phyloP scores from a whole-genome alignment of 2,329 filamentous ascomycete species.

The Chaetoscypha palmicola region DNA sequence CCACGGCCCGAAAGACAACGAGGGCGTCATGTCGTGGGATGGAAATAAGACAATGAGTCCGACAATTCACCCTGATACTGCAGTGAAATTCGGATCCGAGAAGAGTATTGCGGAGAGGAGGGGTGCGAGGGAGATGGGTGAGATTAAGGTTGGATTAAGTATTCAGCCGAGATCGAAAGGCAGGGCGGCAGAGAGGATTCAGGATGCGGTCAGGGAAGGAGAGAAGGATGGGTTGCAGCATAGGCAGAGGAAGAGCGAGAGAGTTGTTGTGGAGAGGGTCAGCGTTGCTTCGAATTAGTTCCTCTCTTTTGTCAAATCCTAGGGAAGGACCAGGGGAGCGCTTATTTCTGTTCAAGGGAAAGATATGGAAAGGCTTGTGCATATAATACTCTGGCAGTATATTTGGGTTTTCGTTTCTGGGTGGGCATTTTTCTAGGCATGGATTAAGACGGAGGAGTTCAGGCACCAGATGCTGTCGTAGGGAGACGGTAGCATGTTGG shows the following conservation, averaged over 20 bases:
- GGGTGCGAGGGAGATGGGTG: constrained; percentile 15
- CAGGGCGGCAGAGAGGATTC: neutral
- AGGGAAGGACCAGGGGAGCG: neutral
- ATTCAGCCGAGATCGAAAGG: constrained; percentile 15
- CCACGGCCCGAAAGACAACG: constrained; percentile 8
- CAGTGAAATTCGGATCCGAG: constrained; percentile 1
- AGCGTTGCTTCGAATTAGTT: constrained; percentile 10
- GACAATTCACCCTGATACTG: neutral
- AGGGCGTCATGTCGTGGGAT: constrained; percentile 12
- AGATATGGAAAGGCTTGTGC: neutral
- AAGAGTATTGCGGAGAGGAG: constrained; percentile 31
- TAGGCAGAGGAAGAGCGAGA: constrained; percentile 47
- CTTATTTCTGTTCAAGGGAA: too few species aligned
- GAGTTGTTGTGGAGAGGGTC: constrained; percentile 42
- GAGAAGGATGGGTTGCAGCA: constrained; percentile 32
- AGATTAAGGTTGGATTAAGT: constrained; percentile 23
- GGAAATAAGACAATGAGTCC: constrained; percentile 10
- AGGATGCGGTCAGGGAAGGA: constrained; percentile 23
- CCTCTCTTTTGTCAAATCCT: neutral
- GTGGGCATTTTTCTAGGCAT: too few species aligned
- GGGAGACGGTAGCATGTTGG: too few species aligned
- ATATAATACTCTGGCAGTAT: constrained; percentile 11
- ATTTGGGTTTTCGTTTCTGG: neutral
- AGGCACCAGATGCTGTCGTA: too few species aligned
- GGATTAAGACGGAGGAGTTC: too few species aligned